These are phyloP conservation scores for Penicillium sp. DNA, from an alignment of 2,329 filamentous ascomycete genomes.

Conservation along the genomic window DNA sequence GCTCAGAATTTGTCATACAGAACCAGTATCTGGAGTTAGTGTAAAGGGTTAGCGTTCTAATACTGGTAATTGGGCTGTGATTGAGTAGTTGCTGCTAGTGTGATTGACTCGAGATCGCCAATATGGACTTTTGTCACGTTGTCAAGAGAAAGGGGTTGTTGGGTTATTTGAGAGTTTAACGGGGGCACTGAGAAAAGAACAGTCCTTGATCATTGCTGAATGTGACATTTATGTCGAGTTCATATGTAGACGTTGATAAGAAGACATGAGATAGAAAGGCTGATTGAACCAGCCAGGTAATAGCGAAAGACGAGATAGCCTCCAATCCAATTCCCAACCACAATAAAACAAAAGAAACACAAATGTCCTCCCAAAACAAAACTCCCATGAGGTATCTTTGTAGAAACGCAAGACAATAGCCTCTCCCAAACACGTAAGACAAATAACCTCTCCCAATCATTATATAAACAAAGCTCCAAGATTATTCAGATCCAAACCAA, in stretches of 20 bases:
- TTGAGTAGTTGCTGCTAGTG: neutral
- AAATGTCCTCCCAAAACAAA: neutral
- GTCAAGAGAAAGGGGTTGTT: neutral
- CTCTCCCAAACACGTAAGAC: neutral
- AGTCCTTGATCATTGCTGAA: neutral
- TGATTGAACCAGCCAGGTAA: neutral
- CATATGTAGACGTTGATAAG: neutral
- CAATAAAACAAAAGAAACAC: neutral
- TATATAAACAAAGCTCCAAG: neutral
- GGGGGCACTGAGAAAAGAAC: neutral
- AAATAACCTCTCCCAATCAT: conserved; percentile 1
- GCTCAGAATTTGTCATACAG: neutral
- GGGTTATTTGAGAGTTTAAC: neutral
- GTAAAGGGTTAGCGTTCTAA: neutral
- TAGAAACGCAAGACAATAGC: neutral
- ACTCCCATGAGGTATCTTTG: conserved; percentile 20
- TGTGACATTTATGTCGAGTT: neutral
- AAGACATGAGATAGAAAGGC: neutral
- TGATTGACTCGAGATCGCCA: neutral
- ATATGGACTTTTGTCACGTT: neutral
- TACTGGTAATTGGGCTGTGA: neutral
- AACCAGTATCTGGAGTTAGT: neutral
- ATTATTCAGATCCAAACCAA: neutral
- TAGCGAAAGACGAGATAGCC: neutral
- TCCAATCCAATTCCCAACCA: neutral